Conservation (phyloP, 306 rosid genomes). For the Cicer bijugum region DNA sequence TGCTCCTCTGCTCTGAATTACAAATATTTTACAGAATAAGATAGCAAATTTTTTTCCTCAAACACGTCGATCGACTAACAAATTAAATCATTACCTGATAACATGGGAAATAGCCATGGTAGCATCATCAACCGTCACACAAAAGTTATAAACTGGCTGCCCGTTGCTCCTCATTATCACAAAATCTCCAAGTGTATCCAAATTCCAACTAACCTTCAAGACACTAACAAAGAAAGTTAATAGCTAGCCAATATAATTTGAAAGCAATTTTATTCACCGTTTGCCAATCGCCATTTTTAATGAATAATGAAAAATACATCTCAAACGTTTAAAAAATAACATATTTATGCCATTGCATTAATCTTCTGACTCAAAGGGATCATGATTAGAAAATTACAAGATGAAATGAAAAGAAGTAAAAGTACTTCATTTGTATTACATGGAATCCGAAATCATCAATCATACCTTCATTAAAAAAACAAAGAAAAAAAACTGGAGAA, state of each 20-base stretch:
- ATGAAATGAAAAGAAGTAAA: constrained; percentile 29
- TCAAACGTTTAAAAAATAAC: neutral
- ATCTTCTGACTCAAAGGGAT: neutral
- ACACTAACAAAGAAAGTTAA: constrained; percentile 75
- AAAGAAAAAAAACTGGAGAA: constrained; percentile 5
- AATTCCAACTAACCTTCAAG: constrained; percentile 98
- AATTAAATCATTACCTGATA: constrained; percentile 65
- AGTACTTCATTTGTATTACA: neutral
- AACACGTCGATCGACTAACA: constrained; percentile 19
- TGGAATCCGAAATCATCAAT: constrained; percentile 14
- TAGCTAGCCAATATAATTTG: constrained; percentile 39
- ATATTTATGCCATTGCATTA: neutral
- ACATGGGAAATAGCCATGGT: constrained; percentile 98
- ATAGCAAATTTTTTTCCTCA: constrained; percentile 15
- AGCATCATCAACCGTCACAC: constrained; percentile 99
- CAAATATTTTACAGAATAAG: constrained; percentile 28
- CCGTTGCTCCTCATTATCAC: constrained; percentile 99
- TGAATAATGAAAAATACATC: constrained; percentile 3
- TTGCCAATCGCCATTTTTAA: constrained; percentile 15
- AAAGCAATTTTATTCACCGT: constrained; percentile 7
- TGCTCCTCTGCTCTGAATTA: constrained; percentile 86
- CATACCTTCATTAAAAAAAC: neutral
- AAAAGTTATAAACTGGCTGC: constrained; percentile 94
- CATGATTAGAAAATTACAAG: neutral
- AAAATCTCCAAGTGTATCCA: constrained; percentile 97